Evolutionary conservation across 2,329 filamentous ascomycete genomes (phyloP), one percentile per base, ranked within the genome.

Genomic region (Fusarium fracticaudum): DNA sequence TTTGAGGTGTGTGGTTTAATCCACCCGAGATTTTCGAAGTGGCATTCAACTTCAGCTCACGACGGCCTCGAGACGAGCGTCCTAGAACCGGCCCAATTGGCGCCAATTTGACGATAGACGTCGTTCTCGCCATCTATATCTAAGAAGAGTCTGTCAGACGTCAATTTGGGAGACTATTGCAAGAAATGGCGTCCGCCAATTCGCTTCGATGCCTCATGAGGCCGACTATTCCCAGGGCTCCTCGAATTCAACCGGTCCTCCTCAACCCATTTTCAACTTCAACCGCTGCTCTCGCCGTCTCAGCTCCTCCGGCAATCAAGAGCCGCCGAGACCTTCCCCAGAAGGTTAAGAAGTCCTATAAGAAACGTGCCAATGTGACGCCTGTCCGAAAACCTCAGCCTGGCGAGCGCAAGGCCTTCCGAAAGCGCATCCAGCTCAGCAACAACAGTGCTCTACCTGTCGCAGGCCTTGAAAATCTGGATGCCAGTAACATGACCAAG

Each of bases 371-470:
- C 22, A 82, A 82, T 63, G 79, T 85, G 50, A 82, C 81, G 33
- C 82, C 83, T 33, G 81, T 85, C 63, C 89, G 88, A 82, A 87
- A 90, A 74, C 92, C 93, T 26, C 86, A 86, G 18, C 87, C 90
- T 7, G 96, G 95, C 75, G 95, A 98, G 87, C 91, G 95, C 75
- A 97, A 95, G 84, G 93, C 94, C 35, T 87, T 94, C 80, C 91
- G 95, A 75, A 98, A 97, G 86, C 91, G 94, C 76, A 94, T 99
- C 79, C 91, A 97, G 68, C 90, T 99, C 69, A 96, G 93, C 86
- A 99, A 98, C 85, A 93, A 94, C 83, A 98, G 98, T 84, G 96
- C 96, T 57, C 86, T 98, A 43, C 90, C 92, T 68, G 92, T 98
- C 13, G 80, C 86, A 31, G 93, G 90, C 17, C 86, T 97, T 76